Conservation (phyloP, 2,329 filamentous ascomycete species). For the Fusarium annulatum region DNA sequence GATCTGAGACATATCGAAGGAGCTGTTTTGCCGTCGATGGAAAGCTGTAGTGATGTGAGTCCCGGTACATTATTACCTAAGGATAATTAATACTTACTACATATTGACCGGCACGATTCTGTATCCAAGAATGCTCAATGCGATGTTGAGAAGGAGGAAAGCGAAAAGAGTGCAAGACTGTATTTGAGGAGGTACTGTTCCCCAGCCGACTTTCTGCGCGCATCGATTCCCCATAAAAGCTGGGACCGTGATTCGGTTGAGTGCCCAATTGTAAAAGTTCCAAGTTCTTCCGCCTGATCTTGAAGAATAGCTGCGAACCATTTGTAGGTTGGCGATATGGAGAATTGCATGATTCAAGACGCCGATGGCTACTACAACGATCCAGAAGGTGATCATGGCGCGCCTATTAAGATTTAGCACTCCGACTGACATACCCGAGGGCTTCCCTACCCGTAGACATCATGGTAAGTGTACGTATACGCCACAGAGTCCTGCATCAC, state of each 20-base stretch:
- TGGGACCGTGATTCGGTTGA: constrained; percentile 51
- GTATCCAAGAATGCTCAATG: constrained; percentile 53
- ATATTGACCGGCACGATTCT: constrained; percentile 52
- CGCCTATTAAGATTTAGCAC: constrained; percentile 33
- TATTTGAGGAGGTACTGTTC: constrained; percentile 57
- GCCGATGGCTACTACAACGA: constrained; percentile 51
- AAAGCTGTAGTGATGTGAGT: constrained; percentile 46
- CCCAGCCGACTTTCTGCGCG: constrained; percentile 58
- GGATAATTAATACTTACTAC: constrained; percentile 48
- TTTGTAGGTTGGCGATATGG: constrained; percentile 10
- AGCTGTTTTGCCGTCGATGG: constrained; percentile 49
- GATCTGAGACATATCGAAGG: constrained; percentile 68
- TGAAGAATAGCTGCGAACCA: not conserved
- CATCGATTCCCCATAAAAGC: constrained; percentile 53
- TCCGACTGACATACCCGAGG: fast-evolving
- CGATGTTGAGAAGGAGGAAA: constrained; percentile 54
- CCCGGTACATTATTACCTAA: no score
- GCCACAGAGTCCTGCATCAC: constrained; percentile 47
- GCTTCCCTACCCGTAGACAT: constrained; percentile 50
- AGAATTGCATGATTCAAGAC: constrained; percentile 46
- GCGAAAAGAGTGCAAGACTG: constrained; percentile 54
- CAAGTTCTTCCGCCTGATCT: not conserved
- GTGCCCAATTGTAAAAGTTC: constrained; percentile 44
- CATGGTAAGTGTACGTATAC: constrained; percentile 52
- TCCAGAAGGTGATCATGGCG: constrained; percentile 57